These are phyloP conservation scores for Tolypocladium album DNA, from an alignment of 2,329 filamentous ascomycete genomes.

Conservation along the genomic window DNA sequence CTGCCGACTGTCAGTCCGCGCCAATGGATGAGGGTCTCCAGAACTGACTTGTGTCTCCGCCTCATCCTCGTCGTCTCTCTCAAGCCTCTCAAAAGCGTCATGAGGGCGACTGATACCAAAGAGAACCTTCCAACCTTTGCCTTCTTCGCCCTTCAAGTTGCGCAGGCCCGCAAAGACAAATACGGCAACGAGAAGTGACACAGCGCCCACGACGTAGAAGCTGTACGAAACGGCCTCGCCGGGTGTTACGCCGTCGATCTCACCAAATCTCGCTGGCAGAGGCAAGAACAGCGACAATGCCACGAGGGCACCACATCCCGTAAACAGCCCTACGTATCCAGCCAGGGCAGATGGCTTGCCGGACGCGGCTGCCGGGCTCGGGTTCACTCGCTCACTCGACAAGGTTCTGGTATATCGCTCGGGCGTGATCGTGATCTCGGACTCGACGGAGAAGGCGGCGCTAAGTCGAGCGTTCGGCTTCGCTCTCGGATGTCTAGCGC, in stretches of 20 bases:
- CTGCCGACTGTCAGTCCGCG: slow-evolving; percentile 4
- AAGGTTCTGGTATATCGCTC: slow-evolving; percentile 37
- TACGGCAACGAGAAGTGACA: slow-evolving; percentile 62
- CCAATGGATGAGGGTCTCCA: not conserved
- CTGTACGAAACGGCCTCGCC: slow-evolving; percentile 68
- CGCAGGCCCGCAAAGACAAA: slow-evolving; percentile 72
- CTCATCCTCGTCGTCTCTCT: slow-evolving; percentile 8
- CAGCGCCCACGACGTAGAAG: slow-evolving; percentile 73
- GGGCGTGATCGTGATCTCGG: slow-evolving; percentile 66
- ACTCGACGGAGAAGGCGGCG: slow-evolving; percentile 57
- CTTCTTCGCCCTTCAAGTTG: slow-evolving; percentile 59
- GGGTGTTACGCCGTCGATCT: slow-evolving; percentile 59
- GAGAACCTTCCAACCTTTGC: slow-evolving; percentile 58
- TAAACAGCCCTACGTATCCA: slow-evolving; percentile 84
- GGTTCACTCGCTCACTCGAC: slow-evolving; percentile 15
- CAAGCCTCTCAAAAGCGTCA: slow-evolving; percentile 9
- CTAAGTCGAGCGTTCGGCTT: slow-evolving; percentile 41
- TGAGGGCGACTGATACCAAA: slow-evolving; percentile 26
- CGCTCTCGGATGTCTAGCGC: slow-evolving; percentile 10
- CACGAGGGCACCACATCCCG: slow-evolving; percentile 81
- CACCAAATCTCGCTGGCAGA: slow-evolving; percentile 68
- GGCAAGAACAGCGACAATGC: slow-evolving; percentile 77
- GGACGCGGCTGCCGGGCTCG: slow-evolving; percentile 11
- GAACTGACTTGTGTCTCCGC: slow-evolving; percentile 15
- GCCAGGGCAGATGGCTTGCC: slow-evolving; percentile 56